Percentiles rank a stretch among this genome's conserved stretches.
phyloP scores from a whole-genome alignment of 202 grass and related monocot genomes.

The Panicum hallii region DNA sequence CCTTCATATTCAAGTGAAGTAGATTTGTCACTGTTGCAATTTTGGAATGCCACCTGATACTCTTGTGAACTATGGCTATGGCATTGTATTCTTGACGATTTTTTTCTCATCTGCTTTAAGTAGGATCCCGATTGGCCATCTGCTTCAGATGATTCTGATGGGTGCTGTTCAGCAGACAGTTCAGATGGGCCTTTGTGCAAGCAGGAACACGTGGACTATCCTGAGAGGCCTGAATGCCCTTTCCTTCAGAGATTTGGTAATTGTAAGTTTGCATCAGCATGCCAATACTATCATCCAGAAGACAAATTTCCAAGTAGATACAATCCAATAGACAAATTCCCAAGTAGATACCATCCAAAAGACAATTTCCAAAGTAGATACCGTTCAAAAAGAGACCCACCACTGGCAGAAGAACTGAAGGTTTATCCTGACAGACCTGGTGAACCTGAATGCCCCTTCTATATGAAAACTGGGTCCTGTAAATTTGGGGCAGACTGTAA shows the following conservation, averaged over 20 bases:
- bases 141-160: constrained; percentile 50
- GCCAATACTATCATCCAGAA: constrained; percentile 49
- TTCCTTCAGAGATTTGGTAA: constrained; percentile 51
- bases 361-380: background rate
- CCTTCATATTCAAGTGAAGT: background rate
- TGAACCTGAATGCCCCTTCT: constrained; percentile 61
- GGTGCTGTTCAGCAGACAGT: constrained; percentile 53
- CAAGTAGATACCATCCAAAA: background rate
- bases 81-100: constrained; percentile 1
- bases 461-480: constrained; percentile 60
- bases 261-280: constrained; percentile 50
- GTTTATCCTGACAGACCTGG: constrained; percentile 63
- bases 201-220: constrained; percentile 42
- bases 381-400: constrained; percentile 4
- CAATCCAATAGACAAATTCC: background rate
- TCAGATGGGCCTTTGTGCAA: constrained; percentile 54
- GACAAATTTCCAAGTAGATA: background rate
- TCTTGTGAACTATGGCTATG: background rate
- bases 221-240: constrained; percentile 60
- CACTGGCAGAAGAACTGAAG: constrained; percentile 24
- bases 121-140: constrained; percentile 50
- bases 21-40: constrained; percentile 14
- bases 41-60: background rate
- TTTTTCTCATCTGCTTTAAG: constrained; percentile 29
- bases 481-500: constrained; percentile 62